phyloP scores from a whole-genome alignment of 352 stramenopile genomes.

The Phytophthora uliginosa region DNA sequence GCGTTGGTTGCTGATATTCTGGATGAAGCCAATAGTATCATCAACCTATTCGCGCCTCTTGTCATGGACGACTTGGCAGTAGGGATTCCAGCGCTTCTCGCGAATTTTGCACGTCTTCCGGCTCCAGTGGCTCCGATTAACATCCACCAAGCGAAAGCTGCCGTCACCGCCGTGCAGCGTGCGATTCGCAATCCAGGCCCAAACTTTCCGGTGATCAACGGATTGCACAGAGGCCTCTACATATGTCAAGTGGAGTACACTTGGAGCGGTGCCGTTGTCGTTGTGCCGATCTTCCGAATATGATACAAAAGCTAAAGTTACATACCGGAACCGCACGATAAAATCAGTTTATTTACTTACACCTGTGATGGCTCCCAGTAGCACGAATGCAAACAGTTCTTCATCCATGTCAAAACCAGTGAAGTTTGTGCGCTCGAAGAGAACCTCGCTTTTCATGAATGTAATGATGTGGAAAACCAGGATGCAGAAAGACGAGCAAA shows the following conservation, averaged over 20 bases:
- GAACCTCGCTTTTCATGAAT: slow-evolving; percentile 74
- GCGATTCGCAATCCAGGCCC: neutral
- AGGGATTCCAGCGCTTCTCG: slow-evolving; percentile 8
- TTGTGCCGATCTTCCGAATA: neutral
- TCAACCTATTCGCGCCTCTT: slow-evolving; percentile 5
- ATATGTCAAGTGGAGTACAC: neutral
- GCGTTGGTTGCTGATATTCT: neutral
- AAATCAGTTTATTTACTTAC: too few species aligned
- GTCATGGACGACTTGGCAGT: neutral
- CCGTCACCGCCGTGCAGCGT: neutral
- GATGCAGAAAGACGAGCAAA: slow-evolving; percentile 83
- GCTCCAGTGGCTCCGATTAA: neutral
- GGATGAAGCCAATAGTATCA: slow-evolving; percentile 6
- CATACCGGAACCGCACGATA: too few species aligned
- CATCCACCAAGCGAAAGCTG: neutral
- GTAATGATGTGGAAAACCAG: slow-evolving; percentile 83
- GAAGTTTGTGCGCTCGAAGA: slow-evolving; percentile 86
- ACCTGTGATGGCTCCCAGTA: slow-evolving; percentile 74
- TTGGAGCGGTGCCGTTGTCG: neutral
- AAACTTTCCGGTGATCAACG: neutral
- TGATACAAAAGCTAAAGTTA: too few species aligned
- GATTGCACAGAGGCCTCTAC: neutral
- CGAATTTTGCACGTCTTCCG: neutral
- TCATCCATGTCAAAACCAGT: slow-evolving; percentile 82
- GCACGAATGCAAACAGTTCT: slow-evolving; percentile 79